phyloP scores from a whole-genome alignment of 805 yeast species.

The Tetrapisispora nanseiensis region DNA sequence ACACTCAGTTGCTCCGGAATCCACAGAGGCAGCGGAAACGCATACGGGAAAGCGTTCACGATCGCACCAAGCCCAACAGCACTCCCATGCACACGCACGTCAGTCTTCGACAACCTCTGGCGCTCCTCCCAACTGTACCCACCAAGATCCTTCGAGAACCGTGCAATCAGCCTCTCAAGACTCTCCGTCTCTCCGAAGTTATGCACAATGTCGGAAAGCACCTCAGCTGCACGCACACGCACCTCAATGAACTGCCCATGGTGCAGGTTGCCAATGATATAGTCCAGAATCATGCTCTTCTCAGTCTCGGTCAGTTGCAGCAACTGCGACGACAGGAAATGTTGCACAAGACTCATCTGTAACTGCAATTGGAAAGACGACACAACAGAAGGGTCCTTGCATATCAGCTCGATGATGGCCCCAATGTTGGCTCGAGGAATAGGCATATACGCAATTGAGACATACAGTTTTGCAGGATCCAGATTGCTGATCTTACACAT shows the following conservation, averaged over 20 bases:
- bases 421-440: slow-evolving; percentile 35
- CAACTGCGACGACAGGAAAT: slow-evolving; percentile 58
- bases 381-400: slow-evolving; percentile 28
- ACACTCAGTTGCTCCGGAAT: slow-evolving; percentile 60
- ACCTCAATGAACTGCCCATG: slow-evolving; percentile 61
- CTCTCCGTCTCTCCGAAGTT: slow-evolving; percentile 33
- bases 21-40: slow-evolving; percentile 86
- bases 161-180: neutral
- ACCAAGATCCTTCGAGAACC: slow-evolving; percentile 3
- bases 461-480: slow-evolving; percentile 40
- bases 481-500: slow-evolving; percentile 61
- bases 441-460: slow-evolving; percentile 38
- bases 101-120: slow-evolving; percentile 31
- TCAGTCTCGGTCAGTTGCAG: slow-evolving; percentile 41
- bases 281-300: slow-evolving; percentile 39
- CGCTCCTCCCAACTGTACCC: slow-evolving; percentile 15
- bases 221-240: slow-evolving; percentile 57
- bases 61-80: slow-evolving; percentile 80
- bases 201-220: slow-evolving; percentile 70
- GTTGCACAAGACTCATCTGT: slow-evolving; percentile 56
- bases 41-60: slow-evolving; percentile 78
- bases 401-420: slow-evolving; percentile 37
- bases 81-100: slow-evolving; percentile 62
- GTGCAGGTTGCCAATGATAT: slow-evolving; percentile 40
- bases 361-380: slow-evolving; percentile 55